These are phyloP conservation scores for Calocera cornea DNA, from an alignment of 768 basidiomycete genomes.

Conservation along the genomic window DNA sequence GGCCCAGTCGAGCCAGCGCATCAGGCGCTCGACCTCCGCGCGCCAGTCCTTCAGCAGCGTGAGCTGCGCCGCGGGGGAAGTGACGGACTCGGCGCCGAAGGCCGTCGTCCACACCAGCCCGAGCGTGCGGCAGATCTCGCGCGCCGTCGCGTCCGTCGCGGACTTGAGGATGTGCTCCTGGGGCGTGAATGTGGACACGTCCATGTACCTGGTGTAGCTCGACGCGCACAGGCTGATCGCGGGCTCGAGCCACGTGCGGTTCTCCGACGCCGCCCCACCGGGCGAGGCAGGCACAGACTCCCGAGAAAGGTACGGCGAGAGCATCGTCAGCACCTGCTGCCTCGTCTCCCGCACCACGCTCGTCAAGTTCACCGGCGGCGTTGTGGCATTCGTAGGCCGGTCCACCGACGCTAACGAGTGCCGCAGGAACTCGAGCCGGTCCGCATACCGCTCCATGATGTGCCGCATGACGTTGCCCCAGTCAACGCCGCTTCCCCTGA, in stretches of 20 bases:
- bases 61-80: not conserved
- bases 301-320: not conserved
- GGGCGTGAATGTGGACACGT: not conserved
- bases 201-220: not conserved
- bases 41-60: not conserved
- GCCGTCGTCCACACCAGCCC: not conserved
- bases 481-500: slow-evolving; percentile 25
- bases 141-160: not conserved
- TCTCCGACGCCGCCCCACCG: not conserved
- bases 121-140: not conserved
- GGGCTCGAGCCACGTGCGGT: not conserved
- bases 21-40: slow-evolving; percentile 1
- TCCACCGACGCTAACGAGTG: slow-evolving; percentile 14
- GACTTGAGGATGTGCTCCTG: not conserved
- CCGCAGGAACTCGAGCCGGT: slow-evolving; percentile 29
- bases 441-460: slow-evolving; percentile 31
- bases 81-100: not conserved
- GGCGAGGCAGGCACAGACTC: not conserved
- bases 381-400: not conserved
- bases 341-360: not conserved
- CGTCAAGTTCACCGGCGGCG: not conserved
- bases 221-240: not conserved
- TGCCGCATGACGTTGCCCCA: slow-evolving; percentile 31
- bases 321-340: not conserved
- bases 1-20: slow-evolving; percentile 10